Base-by-base conservation (phyloP, 2,329 filamentous ascomycete genomes). In the Arachnomyces sp. region DNA sequence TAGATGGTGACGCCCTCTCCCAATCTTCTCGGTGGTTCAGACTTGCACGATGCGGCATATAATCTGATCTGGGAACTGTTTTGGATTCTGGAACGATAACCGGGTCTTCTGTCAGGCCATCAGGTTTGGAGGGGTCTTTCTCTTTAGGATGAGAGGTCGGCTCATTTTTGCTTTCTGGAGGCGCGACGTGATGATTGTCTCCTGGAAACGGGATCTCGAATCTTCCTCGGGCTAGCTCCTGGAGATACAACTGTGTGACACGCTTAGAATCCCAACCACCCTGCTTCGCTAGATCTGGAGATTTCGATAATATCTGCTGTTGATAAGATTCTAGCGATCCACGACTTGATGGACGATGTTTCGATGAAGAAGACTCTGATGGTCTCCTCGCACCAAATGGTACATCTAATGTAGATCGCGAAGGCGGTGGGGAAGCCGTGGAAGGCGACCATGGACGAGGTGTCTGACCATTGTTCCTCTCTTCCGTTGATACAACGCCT, bases 191-290 rank as follows among this genome's bases (percentile, higher is more conserved):
- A 9, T 25, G 20, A 5, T 5, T 25, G 20, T 25, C 20, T 25
- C 5, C 5, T 9, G 20, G 20, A 25, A 25, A 25, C 45, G 49
- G 39, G 15, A 45, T 50, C 12, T 55, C 51, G 9, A 52, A 50
- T 32, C 53, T 52, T 11, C 58, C 59, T 29, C 57, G 56, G 12
- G 63, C 58, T 44, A 72, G 52, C 43, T 73, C 64, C 42, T 73
- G 67, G 4, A 77, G 55, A 52, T 74, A 77, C n/a, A 73, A 63
- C 44, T 73, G 70, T 2, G 70, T 73, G 2, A 72, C 70, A 42
- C 71, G 70, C 41, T 70, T 72, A 1, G 72, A 70, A 38, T 73
- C 70, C 68, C 72, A 77, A 28, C 68, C 65, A 6, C 68, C 68
- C 43, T 72, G 64, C 46, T 69, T 68, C n/a, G 70, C 71, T 39